These are phyloP conservation scores for Hypericum perforatum DNA, from an alignment of 345 rosid species.

Conservation along the genomic window DNA sequence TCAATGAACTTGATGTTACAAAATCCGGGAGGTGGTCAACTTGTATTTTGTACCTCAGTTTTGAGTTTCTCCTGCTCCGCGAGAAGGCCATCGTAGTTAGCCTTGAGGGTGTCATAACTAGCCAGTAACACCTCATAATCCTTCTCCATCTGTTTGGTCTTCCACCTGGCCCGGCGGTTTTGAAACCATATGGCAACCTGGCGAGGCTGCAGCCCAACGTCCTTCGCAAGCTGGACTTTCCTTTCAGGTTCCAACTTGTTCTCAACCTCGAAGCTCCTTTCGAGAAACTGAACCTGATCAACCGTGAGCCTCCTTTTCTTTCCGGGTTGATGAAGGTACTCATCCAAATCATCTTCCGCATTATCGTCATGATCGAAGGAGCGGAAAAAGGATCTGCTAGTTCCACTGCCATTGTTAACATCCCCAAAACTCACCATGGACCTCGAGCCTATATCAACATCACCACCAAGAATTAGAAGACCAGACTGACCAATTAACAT, in stretches of 20 bases:
- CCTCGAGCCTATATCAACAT: slow-evolving; percentile 15
- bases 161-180: slow-evolving; percentile 8
- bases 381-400: not conserved
- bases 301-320: slow-evolving; percentile 8
- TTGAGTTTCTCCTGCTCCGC: slow-evolving; percentile 2
- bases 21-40: too few species aligned
- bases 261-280: slow-evolving; percentile 7
- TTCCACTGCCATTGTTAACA: slow-evolving; percentile 2
- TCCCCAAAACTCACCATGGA: slow-evolving; percentile 23
- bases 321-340: slow-evolving; percentile 8
- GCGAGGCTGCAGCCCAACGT: slow-evolving; percentile 9
- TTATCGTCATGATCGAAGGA: slow-evolving; percentile 1
- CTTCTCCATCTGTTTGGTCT: slow-evolving; percentile 7
- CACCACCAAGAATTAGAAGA: not conserved
- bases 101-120: slow-evolving; percentile 7
- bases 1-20: too few species aligned
- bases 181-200: slow-evolving; percentile 11
- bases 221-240: slow-evolving; percentile 9
- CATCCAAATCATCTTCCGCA: slow-evolving; percentile 6
- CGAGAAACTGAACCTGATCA: slow-evolving; percentile 8
- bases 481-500: not conserved
- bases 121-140: slow-evolving; percentile 3
- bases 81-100: slow-evolving; percentile 8
- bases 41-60: not conserved
- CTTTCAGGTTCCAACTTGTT: slow-evolving; percentile 7